A percentile compares a stretch with the other conserved stretches of the same genome.
phyloP scores from a whole-genome alignment of 2,329 filamentous ascomycete species.

The Bipolaris sorokiniana region DNA sequence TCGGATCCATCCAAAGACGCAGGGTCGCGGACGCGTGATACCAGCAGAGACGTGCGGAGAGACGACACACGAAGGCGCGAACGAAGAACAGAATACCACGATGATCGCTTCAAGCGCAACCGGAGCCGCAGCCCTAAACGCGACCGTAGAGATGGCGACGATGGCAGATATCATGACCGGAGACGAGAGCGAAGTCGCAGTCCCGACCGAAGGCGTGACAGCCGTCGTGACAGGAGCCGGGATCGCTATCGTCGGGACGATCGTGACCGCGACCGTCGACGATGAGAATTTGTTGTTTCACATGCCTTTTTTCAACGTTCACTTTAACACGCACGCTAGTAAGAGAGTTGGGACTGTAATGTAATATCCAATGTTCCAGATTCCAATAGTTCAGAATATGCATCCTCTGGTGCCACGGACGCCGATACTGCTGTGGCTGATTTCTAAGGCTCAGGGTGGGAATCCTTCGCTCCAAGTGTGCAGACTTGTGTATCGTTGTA shows the following conservation, averaged over 20 bases:
- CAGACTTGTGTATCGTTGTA: background rate
- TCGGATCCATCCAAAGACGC: slow-evolving; percentile 23
- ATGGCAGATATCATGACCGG: slow-evolving; percentile 37
- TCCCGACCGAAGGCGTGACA: slow-evolving; percentile 43
- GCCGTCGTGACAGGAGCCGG: slow-evolving; percentile 45
- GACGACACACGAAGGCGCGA: slow-evolving; percentile 48
- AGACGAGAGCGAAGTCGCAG: slow-evolving; percentile 40
- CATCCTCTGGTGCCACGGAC: background rate
- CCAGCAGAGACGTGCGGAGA: slow-evolving; percentile 40
- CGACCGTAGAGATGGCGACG: slow-evolving; percentile 40
- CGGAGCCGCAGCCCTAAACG: slow-evolving; percentile 45
- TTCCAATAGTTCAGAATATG: background rate
- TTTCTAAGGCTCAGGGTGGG: background rate
- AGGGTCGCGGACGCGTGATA: slow-evolving; percentile 14
- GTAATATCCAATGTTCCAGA: background rate
- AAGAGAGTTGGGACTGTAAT: background rate
- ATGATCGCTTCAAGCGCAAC: slow-evolving; percentile 48
- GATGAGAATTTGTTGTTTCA: slow-evolving; percentile 12
- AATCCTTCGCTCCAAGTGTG: background rate
- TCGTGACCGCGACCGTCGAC: slow-evolving; percentile 47
- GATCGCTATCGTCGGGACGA: slow-evolving; percentile 51
- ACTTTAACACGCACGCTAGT: background rate
- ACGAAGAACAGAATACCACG: slow-evolving; percentile 45
- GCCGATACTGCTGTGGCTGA: background rate
- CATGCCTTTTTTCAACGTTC: background rate